Conservation (phyloP, 2,329 filamentous ascomycete species). For the Trichoderma endophyticum region DNA sequence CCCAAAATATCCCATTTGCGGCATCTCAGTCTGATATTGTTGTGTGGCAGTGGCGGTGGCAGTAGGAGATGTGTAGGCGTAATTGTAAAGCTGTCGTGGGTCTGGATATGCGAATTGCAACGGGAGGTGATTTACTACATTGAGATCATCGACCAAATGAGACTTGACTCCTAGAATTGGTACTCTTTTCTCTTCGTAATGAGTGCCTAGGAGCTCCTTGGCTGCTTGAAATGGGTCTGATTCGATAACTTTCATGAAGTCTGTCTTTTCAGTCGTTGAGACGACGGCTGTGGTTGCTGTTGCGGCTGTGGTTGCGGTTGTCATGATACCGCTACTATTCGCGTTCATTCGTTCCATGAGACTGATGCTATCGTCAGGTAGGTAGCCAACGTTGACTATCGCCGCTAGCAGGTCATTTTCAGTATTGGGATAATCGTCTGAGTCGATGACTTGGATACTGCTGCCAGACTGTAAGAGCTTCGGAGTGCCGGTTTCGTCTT, state of each 20-base stretch:
- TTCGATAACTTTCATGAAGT: constrained; percentile 24
- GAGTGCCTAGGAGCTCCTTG: constrained; percentile 23
- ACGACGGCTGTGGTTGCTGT: no score
- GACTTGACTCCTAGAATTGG: constrained; percentile 17
- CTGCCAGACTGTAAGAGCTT: not conserved
- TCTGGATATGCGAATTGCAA: constrained; percentile 20
- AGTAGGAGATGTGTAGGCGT: not conserved
- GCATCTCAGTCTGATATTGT: not conserved
- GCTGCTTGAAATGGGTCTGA: constrained; percentile 23
- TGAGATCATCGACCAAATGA: constrained; percentile 21
- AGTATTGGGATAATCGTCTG: not conserved
- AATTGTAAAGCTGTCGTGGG: constrained; percentile 20
- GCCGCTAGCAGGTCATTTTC: not conserved
- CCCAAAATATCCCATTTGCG: constrained; percentile 21
- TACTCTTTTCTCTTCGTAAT: constrained; percentile 18
- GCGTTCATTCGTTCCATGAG: not conserved
- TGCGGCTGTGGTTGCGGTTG: no score
- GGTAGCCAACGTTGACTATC: not conserved
- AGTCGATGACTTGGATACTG: no score
- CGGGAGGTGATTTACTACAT: constrained; percentile 21
- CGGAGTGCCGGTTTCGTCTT: not conserved
- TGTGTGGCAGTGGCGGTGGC: constrained; percentile 6
- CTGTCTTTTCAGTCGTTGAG: no score
- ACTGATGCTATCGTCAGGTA: not conserved
- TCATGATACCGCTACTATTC: not conserved